Evolutionary conservation across 495 filamentous ascomycete genomes (phyloP), one percentile per base, ranked within the genome.

Genomic region (Xylaria acuta): DNA sequence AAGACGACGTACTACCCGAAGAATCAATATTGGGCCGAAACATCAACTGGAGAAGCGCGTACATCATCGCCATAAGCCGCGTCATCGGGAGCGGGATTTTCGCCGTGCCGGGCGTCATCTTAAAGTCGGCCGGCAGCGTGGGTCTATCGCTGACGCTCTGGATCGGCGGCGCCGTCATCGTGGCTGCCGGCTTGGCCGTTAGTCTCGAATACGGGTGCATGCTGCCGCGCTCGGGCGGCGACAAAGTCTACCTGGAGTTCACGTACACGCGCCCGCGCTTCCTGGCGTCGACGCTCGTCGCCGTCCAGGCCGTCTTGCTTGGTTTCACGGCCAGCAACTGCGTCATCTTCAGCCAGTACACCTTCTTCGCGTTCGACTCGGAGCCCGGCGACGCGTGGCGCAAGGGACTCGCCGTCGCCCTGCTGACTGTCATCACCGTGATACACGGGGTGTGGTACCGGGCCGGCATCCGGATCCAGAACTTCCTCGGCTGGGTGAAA

Each of bases 61-160:
- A 92, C 77, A 91, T 94, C 54, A 82, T 93, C n/a, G 89, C 92
- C 56, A 89, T 94, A 53, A 93, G 91, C 0, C 88, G 91, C 0
- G 90, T 95, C 1, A 90, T 95, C 67, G 92, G 92, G 0, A 89
- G 86, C 74, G 92, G 92, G 40, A 92, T 95, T 71, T 95, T 94
- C 76, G 90, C 91, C 3, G 92, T 90, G 0, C 92, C 91, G 0
- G 91, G 91, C 14, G 84, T 87, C 14, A 92, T 95, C 68, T 81
- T 90, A n/a, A 84, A 86, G 34, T 89, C 89, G 0, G 86, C 88
- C 14, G 92, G 92, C 1, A 93, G 91, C 72, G 82, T 92, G 6
- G 92, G 92, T 2, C 79, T 92, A 22, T 86, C 89, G 0, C 74
- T 94, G 4, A 72, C 87, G 25, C 73, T 93, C 27, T 94, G 91